Percentiles rank a stretch among this genome's conserved stretches.
These are phyloP conservation scores for Fusarium sp. DNA, from an alignment of 2,329 filamentous ascomycete species.

Conservation along the genomic window DNA sequence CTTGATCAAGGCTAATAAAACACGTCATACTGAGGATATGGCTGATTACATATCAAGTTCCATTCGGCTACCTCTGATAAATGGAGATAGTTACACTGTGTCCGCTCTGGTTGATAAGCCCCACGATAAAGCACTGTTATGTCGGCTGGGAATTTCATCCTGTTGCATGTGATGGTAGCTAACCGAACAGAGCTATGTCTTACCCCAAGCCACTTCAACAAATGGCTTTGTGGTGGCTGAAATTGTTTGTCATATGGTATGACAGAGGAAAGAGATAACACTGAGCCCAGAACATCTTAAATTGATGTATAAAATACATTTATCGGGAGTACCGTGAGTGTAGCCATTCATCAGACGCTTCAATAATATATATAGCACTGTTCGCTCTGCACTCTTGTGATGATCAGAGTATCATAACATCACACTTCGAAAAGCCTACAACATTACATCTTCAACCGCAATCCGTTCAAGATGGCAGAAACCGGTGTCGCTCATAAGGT, in stretches of 20 bases:
- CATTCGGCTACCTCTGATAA: not conserved
- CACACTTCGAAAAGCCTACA: too few relatives aligned
- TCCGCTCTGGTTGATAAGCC: not conserved
- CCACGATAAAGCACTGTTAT: not conserved
- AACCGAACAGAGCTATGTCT: fast-evolving
- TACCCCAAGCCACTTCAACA: fast-evolving
- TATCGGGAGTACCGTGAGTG: fast-evolving
- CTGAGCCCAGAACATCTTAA: fast-evolving
- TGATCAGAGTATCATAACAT: too few relatives aligned
- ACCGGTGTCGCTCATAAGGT: not conserved
- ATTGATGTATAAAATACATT: fast-evolving
- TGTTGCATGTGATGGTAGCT: not conserved
- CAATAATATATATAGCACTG: not conserved
- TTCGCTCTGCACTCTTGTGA: not conserved
- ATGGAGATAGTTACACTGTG: not conserved
- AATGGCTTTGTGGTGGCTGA: too few relatives aligned
- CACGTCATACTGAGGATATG: not conserved
- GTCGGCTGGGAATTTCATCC: fast-evolving
- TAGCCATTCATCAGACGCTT: fast-evolving
- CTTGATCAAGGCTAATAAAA: not conserved
- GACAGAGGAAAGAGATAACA: fast-evolving
- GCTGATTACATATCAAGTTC: not conserved
- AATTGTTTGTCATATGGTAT: fast-evolving
- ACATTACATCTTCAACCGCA: not conserved
- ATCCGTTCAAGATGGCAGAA: not conserved